Evolutionary conservation across 495 filamentous ascomycete species (phyloP).

Genomic region (Penicillium macrosclerotiorum): DNA sequence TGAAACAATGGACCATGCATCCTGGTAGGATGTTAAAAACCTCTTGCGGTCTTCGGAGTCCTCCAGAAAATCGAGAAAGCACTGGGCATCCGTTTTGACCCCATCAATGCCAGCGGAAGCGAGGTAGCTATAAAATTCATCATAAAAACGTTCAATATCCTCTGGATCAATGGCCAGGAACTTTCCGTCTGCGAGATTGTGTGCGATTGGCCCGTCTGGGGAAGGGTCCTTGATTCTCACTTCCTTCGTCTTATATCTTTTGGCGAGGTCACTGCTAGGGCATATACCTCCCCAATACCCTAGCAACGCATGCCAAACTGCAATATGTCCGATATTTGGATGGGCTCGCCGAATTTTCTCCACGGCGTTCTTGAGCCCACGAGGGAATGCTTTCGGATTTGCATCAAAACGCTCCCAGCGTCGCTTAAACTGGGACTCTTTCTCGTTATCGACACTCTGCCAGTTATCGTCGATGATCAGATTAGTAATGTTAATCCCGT

Average conservation of each 20-base stretch:
- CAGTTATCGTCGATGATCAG: conserved; percentile 97
- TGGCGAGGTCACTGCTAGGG: conserved; percentile 65
- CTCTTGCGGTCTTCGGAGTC: conserved; percentile 63
- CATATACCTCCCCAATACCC: conserved; percentile 95
- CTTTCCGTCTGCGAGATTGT: conserved; percentile 19
- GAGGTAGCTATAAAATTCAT: conserved; percentile 89
- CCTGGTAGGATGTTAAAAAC: conserved; percentile 73
- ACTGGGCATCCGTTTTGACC: conserved; percentile 91
- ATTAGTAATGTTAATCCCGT: conserved; percentile 72
- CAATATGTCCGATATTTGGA: conserved; percentile 75
- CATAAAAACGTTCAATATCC: conserved; percentile 73
- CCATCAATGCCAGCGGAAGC: conserved; percentile 65
- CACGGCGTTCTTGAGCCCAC: conserved; percentile 69
- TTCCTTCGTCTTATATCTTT: conserved; percentile 72
- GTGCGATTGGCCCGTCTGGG: conserved; percentile 57
- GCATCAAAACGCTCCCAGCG: conserved; percentile 78
- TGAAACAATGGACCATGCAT: conserved; percentile 79
- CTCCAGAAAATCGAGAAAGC: conserved; percentile 73
- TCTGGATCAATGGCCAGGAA: conserved; percentile 66
- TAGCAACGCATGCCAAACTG: conserved; percentile 93
- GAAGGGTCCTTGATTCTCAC: conserved; percentile 57
- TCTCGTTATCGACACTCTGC: conserved; percentile 72
- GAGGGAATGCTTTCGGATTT: conserved; percentile 73
- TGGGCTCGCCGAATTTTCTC: conserved; percentile 64
- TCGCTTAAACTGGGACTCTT: conserved; percentile 48